phyloP scores from a whole-genome alignment of 108 stramenopile species.

The Skeletonema tropicum region DNA sequence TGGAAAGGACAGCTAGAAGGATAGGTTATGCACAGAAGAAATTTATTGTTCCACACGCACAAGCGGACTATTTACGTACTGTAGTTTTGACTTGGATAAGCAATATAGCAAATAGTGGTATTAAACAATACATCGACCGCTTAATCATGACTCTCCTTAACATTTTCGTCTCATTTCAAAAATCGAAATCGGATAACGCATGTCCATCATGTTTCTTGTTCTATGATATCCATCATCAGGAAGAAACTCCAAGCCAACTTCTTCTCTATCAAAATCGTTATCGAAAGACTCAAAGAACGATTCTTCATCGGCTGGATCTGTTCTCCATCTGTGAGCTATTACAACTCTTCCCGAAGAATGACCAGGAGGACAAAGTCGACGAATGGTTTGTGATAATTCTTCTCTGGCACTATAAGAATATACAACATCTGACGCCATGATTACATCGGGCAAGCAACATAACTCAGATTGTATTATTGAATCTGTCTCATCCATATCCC shows the following conservation, averaged over 20 bases:
- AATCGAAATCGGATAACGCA: slow-evolving; percentile 23
- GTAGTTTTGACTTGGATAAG: no score
- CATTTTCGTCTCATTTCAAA: slow-evolving; percentile 27
- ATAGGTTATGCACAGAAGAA: no score
- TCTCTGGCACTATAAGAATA: slow-evolving; percentile 30
- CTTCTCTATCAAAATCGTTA: slow-evolving; percentile 19
- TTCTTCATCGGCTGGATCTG: slow-evolving; percentile 14
- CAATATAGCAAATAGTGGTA: no score
- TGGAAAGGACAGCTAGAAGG: not conserved
- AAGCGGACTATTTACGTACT: not conserved
- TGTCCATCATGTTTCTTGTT: slow-evolving; percentile 23
- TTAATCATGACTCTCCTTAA: not conserved
- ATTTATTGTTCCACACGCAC: no score
- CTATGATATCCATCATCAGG: slow-evolving; percentile 19
- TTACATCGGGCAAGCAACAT: slow-evolving; percentile 18
- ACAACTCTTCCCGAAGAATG: slow-evolving; percentile 16
- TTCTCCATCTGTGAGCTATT: slow-evolving; percentile 31
- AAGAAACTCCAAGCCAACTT: slow-evolving; percentile 20
- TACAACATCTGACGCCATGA: slow-evolving; percentile 31
- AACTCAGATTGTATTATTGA: slow-evolving; percentile 13
- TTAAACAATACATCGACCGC: not conserved
- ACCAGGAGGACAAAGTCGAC: slow-evolving; percentile 14
- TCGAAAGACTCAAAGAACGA: slow-evolving; percentile 26
- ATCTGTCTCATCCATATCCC: slow-evolving; percentile 7
- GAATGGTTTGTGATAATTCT: slow-evolving; percentile 18